Evolutionary conservation across 2,329 filamentous ascomycete genomes (phyloP), one percentile per base, ranked within the genome.

Genomic region (Myriangium duriaei): DNA sequence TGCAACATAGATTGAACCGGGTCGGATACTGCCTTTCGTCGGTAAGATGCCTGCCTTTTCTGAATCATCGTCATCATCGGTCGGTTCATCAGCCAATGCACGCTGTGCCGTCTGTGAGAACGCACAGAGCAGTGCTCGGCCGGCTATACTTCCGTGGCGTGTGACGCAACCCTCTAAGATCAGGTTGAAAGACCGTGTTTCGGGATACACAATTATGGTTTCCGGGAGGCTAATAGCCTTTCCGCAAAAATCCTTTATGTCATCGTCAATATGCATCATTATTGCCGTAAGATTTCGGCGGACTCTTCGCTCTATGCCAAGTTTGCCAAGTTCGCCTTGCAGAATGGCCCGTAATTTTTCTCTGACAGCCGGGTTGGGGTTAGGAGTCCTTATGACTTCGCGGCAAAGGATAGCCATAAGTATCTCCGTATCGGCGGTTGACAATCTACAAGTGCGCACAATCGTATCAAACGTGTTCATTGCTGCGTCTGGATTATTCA

Each of bases 91-190:
- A n/a, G 32, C 30, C 3, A 30, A n/a, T 9, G 5, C 12, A 14
- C 17, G 10, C 10, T 33, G 16, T 26, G 44, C 44, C 11, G 37
- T 24, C 37, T 64, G 68, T 63, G 70, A 75, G 40, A 58, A 53
- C 24, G 52, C 54, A 7, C 65, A 51, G 40, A 70, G 68, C 21
- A 75, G 46, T 3, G 48, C 54, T 40, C 58, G 64, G 41, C 69
- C 76, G 21, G 58, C 58, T 7, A 45, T 39, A 40, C 63, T 67
- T 38, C 67, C 69, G 32, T 66, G 62, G 0, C 58, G 57, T 17
- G 67, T 61, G 2, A 71, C 64, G 6, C 76, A 58, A n/a, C 68
- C 71, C 30, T 64, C 58, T 5, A 81, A 65, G 5, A 75, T 43
- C 12, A 51, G 48, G 43, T 74, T 68, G 59, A 76, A 74, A 4